These are phyloP conservation scores for Fraxinus pennsylvanica DNA, from an alignment of 257 asterid species.

Conservation along the genomic window DNA sequence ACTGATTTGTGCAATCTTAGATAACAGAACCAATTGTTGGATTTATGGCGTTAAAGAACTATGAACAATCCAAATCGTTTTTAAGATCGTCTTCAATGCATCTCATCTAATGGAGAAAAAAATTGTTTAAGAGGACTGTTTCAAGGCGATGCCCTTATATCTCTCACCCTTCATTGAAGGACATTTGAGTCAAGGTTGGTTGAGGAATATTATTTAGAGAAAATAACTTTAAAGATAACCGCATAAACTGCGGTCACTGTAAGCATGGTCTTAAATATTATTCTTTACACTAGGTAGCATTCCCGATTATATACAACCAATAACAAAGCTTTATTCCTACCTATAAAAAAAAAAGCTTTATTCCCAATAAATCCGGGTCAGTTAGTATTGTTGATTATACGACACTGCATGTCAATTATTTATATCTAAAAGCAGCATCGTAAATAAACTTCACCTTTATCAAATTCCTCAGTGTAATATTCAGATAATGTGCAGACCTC, in stretches of 20 bases:
- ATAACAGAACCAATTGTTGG: neutral
- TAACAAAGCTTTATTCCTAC: neutral
- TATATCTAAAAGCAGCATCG: neutral
- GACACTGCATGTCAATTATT: neutral
- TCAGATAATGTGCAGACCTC: constrained; percentile 67
- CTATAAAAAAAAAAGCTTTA: no score
- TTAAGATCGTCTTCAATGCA: neutral
- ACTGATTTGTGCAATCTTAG: neutral
- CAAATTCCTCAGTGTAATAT: constrained; percentile 68
- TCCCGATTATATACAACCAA: neutral
- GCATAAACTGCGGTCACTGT: neutral
- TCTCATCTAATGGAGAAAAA: neutral
- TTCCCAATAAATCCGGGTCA: neutral
- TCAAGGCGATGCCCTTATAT: neutral
- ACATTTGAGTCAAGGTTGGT: neutral
- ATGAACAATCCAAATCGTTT: neutral
- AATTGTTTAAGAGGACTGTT: neutral
- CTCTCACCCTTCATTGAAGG: neutral
- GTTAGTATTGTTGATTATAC: neutral
- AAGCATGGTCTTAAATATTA: neutral
- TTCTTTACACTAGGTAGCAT: neutral
- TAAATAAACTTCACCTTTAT: constrained; percentile 46
- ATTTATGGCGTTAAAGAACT: neutral
- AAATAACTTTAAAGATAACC: neutral
- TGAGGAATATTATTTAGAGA: neutral